Base-by-base conservation (phyloP, 495 filamentous ascomycete species). In the Xylaria acuta region DNA sequence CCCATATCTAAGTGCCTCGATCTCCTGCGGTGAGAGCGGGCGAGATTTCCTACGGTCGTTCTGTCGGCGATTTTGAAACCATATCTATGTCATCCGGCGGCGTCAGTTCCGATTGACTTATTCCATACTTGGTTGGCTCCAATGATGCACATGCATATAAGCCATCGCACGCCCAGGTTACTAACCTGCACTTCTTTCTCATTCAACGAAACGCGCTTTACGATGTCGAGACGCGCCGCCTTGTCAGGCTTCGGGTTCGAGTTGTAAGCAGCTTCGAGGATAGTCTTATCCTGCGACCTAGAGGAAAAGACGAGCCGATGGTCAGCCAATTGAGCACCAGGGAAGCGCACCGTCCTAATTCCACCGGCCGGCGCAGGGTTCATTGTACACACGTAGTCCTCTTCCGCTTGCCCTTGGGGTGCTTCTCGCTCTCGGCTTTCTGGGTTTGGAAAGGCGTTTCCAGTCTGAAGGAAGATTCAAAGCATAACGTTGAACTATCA, bases 51-150 rank as follows among this genome's bases (percentile, higher is more conserved):
- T 89, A 68, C 97, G 90, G 76, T 94, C 91, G 82, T 94, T 97
- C 79, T 99, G 97, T 72, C 97, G 89, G 79, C 95, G 90, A 76
- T 99, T 99, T 79, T 98, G 97, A 82, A 99, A 99, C 97, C 97
- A 99, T 75, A 99, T 97, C 96, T 99, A 79, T 25, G 47, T 32
- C 32, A 9, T 22, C 4, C n/a, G 62, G 18, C 63, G 30, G 58
- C 40, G 56, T 81, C 69, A 81, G 77, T 70, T 58, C 43, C 43
- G 34, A 70, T 66, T 65, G 36, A 30, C 27, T 43, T 11, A 41
- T 41, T 22, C 25, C 22, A 49, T 40, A n/a, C 51, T 25, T 20
- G 32, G 34, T 1, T 16, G 8, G 53, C 45, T 60, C 16, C 49
- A 5, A 47, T 25, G 22, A 67, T 62, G 67, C 71, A n/a, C n/a